These are phyloP conservation scores for Paralagenidium karlingii DNA, from an alignment of 352 stramenopile genomes.

Conservation along the genomic window DNA sequence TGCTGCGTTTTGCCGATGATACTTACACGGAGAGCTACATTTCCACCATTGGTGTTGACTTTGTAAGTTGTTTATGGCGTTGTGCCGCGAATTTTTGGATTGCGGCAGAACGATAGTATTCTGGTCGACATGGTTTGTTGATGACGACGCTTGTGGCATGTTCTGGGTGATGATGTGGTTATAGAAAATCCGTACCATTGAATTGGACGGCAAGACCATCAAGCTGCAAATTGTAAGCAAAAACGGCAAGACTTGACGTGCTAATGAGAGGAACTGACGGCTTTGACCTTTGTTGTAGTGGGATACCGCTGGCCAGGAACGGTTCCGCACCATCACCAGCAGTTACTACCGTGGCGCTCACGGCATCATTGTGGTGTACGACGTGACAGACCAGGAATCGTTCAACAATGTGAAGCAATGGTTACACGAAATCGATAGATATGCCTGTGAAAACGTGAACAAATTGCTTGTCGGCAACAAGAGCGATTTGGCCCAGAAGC, in stretches of 20 bases:
- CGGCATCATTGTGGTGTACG: constrained; percentile 98
- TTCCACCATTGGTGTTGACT: constrained; percentile 91
- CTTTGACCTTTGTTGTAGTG: constrained; percentile 35
- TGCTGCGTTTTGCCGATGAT: constrained; percentile 96
- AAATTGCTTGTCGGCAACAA: constrained; percentile 99
- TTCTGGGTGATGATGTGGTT: constrained; percentile 5
- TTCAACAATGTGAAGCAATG: constrained; percentile 99
- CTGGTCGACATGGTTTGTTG: neutral
- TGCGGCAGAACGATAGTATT: neutral
- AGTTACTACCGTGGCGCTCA: constrained; percentile 98
- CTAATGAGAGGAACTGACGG: neutral
- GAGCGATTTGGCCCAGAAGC: constrained; percentile 95
- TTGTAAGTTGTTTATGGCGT: constrained; percentile 46
- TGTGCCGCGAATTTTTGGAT: neutral
- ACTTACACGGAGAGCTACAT: constrained; percentile 98
- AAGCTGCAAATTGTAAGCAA: constrained; percentile 94
- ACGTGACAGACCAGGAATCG: constrained; percentile 97
- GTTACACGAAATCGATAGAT: constrained; percentile 98
- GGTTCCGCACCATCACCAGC: constrained; percentile 98
- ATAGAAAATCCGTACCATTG: constrained; percentile 92
- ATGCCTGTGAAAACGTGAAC: constrained; percentile 97
- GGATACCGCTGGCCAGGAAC: constrained; percentile 98
- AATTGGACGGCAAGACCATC: constrained; percentile 98
- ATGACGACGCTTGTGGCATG: neutral
- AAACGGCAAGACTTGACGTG: no score